A percentile compares a stretch with the other conserved stretches of the same genome.
Conservation (phyloP, 805 yeast genomes). For the Dipodascus albidus region DNA sequence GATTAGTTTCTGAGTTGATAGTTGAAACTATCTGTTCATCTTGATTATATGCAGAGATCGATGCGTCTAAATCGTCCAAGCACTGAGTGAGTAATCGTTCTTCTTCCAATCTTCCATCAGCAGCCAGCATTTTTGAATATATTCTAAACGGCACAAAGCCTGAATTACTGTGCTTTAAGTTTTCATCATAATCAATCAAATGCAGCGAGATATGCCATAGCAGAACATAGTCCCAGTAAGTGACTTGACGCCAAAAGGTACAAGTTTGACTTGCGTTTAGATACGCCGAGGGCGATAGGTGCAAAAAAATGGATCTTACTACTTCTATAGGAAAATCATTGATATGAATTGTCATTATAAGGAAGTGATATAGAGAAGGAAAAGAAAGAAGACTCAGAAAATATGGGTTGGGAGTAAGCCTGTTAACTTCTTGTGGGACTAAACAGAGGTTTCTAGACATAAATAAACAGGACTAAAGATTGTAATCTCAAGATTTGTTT, state of each 20-base stretch:
- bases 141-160: background rate
- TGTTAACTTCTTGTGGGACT: too few relatives aligned
- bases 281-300: background rate
- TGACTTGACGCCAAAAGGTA: conserved; percentile 1
- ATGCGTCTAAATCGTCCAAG: background rate
- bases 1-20: too few relatives aligned
- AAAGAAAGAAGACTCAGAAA: background rate
- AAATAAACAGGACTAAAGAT: too few relatives aligned
- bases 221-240: background rate
- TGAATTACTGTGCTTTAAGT: background rate
- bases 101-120: background rate
- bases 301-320: background rate
- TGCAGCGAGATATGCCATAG: conserved; percentile 1
- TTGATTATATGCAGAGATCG: too few relatives aligned
- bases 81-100: background rate
- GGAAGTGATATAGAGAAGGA: background rate
- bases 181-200: conserved; percentile 1
- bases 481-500: too few relatives aligned
- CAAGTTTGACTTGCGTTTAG: conserved; percentile 4
- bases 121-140: background rate
- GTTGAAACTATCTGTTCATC: too few relatives aligned
- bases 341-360: background rate
- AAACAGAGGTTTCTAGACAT: too few relatives aligned
- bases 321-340: background rate
- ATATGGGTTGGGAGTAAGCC: background rate